A percentile compares a stretch with the other conserved stretches of the same genome.
Conservation (phyloP, 2,329 filamentous ascomycete species). For the Talaromyces sp. region DNA sequence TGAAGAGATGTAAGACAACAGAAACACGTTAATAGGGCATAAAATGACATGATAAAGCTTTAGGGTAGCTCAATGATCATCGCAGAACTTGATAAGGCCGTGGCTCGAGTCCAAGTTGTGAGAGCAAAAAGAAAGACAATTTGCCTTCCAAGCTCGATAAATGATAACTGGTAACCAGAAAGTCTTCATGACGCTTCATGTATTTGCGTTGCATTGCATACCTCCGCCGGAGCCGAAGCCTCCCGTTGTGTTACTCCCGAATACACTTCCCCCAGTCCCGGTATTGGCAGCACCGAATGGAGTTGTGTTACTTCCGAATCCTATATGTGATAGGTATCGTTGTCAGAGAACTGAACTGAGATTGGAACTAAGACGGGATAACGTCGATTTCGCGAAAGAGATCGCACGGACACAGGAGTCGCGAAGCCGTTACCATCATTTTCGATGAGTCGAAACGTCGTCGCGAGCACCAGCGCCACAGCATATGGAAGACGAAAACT, state of each 20-base stretch:
- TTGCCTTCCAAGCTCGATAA: neutral
- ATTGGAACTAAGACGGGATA: slow-evolving; percentile 21
- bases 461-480: slow-evolving; percentile 29
- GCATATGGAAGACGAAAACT: slow-evolving; percentile 15
- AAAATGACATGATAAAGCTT: neutral
- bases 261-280: slow-evolving; percentile 31
- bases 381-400: slow-evolving; percentile 29
- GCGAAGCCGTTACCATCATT: slow-evolving; percentile 4
- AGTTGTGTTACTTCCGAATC: slow-evolving; percentile 39
- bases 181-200: neutral
- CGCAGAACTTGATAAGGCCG: neutral
- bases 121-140: neutral
- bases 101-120: neutral
- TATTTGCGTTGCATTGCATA: slow-evolving; percentile 29
- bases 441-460: slow-evolving; percentile 14
- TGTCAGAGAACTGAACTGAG: slow-evolving; percentile 38
- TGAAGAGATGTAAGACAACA: neutral
- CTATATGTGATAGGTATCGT: slow-evolving; percentile 36
- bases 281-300: slow-evolving; percentile 36
- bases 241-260: slow-evolving; percentile 37
- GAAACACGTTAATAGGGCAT: neutral
- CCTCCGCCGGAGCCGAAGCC: slow-evolving; percentile 43
- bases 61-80: slow-evolving; percentile 7
- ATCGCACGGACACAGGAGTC: slow-evolving; percentile 28
- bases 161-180: neutral